These are phyloP conservation scores for Yamadazyma epiphylla DNA, from an alignment of 1,139 yeast genomes.

Conservation along the genomic window DNA sequence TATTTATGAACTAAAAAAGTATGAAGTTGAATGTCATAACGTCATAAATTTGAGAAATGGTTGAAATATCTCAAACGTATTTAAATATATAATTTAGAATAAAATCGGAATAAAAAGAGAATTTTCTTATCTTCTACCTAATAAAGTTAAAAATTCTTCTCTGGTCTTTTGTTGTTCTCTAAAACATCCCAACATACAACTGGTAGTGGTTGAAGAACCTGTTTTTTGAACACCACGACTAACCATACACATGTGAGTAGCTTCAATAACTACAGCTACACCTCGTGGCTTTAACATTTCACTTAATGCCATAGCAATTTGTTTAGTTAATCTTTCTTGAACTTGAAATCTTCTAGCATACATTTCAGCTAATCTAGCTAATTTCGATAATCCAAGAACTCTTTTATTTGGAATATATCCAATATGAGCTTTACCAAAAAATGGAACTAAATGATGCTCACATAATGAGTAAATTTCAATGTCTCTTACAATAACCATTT, in stretches of 20 bases:
- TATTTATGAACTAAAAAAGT: constrained; percentile 5
- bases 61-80: not conserved
- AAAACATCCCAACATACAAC: constrained; percentile 96
- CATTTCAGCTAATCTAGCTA: constrained; percentile 96
- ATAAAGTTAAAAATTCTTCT: constrained; percentile 87
- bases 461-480: constrained; percentile 89
- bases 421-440: constrained; percentile 93
- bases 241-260: constrained; percentile 99
- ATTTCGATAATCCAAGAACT: constrained; percentile 89
- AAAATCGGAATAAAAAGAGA: too few relatives aligned
- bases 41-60: constrained; percentile 18
- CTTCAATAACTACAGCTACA: constrained; percentile 97
- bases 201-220: constrained; percentile 89
- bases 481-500: constrained; percentile 96
- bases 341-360: constrained; percentile 93
- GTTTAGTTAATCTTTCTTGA: constrained; percentile 94
- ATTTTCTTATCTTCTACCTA: constrained; percentile 48
- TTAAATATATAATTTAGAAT: too few relatives aligned
- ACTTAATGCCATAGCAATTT: constrained; percentile 91
- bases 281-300: constrained; percentile 93
- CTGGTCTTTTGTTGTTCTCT: constrained; percentile 91
- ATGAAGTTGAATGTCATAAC: constrained; percentile 41
- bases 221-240: constrained; percentile 96
- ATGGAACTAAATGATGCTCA: constrained; percentile 97
- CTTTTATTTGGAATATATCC: constrained; percentile 94